These are phyloP conservation scores for Solanum verrucosum DNA, from an alignment of 257 asterid genomes.

Conservation along the genomic window DNA sequence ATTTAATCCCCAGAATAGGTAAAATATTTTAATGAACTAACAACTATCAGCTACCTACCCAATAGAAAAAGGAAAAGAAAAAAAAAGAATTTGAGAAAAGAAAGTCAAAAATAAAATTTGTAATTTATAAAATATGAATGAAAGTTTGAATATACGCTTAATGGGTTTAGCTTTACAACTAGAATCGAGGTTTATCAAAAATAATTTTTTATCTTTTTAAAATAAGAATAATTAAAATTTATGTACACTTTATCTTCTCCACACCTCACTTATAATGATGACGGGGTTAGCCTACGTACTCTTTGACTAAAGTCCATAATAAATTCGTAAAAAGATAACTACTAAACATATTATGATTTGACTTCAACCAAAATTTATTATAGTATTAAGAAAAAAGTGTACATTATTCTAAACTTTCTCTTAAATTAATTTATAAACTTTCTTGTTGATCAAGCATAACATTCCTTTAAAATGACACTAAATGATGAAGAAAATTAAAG, in stretches of 20 bases:
- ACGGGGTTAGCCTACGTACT: background rate
- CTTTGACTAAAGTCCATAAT: background rate
- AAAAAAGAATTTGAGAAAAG: background rate
- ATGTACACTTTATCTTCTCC: background rate
- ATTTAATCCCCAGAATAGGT: too few species aligned
- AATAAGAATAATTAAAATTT: background rate
- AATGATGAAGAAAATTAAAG: background rate
- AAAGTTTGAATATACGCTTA: background rate
- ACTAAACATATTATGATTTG: background rate
- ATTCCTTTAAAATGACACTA: background rate
- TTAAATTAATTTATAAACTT: background rate
- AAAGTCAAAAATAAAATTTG: too few species aligned
- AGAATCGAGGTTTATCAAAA: background rate
- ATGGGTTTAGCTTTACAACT: background rate
- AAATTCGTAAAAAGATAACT: background rate
- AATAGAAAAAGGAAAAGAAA: background rate
- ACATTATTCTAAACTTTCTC: background rate
- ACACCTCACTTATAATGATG: too few species aligned
- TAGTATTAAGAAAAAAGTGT: background rate
- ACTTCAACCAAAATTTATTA: background rate
- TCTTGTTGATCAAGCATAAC: background rate
- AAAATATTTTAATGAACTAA: background rate
- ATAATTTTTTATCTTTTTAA: background rate
- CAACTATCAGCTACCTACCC: background rate
- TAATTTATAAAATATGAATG: background rate